Base-by-base conservation (phyloP, 2,329 filamentous ascomycete species). In the Chaetomium sp. region DNA sequence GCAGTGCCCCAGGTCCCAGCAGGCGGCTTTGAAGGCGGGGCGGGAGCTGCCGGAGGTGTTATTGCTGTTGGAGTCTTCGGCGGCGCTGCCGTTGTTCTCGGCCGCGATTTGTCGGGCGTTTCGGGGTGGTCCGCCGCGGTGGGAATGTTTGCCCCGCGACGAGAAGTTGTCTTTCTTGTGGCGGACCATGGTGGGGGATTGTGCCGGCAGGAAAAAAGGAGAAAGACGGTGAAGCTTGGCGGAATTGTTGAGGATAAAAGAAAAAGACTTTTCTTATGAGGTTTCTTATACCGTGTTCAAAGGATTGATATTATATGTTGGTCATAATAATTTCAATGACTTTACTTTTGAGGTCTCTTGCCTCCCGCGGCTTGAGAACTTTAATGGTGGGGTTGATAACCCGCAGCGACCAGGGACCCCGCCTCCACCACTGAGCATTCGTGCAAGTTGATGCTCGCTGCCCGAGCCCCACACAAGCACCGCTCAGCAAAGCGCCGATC, bases 1-100 rank as follows among this genome's bases (percentile, higher is more conserved):
- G 81, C 95, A 99, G 80, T 99, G 95, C 67, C 93, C 94, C 38
- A 99, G 84, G 74, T 99, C 95, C 95, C 95, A 99, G 77, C 94
- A 97, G 65, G 94, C 95, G 57, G 95, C 94, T 79, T 96, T 96
- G 85, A 93, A 97, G 25, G 80, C 74, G 47, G 79, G 87, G 69
- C 72, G 85, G 57, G 73, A 72, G 68, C 76, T 70, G 70, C 16
- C 21, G 25, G 25, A 67, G 27, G 68, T 61, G 55, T 70, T 73
- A 61, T 78, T 74, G 69, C 77, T 70, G 70, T 71, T 72, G 51
- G 25, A 4, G 50, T 4, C 25, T 8, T 21, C 66, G 25, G 68
- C 63, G n/a, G n/a, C 27, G 27, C 27, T 29, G 27, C 27, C 27
- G 69, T 77, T 70, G 70, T 71, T 72, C 60, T 69, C 82, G 79